Evolutionary conservation across 2,329 filamentous ascomycete genomes (phyloP).

Genomic region (Hymenoscyphus infarciens): DNA sequence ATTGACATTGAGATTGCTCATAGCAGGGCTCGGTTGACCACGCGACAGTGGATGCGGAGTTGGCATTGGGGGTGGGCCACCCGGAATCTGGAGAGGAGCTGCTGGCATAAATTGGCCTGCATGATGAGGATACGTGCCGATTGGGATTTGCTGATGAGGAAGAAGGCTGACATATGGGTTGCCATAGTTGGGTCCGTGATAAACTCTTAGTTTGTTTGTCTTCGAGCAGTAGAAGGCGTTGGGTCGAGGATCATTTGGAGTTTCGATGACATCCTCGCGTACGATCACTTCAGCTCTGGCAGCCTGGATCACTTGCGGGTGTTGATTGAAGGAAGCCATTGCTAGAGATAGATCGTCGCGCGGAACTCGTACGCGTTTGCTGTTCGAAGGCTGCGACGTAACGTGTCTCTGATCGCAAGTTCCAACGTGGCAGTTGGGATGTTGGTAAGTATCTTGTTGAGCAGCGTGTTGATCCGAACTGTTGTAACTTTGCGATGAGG

Average conservation of each 20-base stretch:
- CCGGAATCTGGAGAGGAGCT: conserved; percentile 35
- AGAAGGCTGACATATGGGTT: conserved; percentile 48
- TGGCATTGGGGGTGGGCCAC: conserved; percentile 12
- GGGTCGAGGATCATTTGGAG: conserved; percentile 49
- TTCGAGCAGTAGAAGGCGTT: conserved; percentile 57
- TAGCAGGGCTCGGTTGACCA: conserved; percentile 3
- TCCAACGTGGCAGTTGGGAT: neutral
- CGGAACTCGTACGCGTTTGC: neutral
- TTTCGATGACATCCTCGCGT: conserved; percentile 54
- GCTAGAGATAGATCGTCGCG: neutral
- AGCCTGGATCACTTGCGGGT: conserved; percentile 44
- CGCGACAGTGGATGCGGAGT: conserved; percentile 6
- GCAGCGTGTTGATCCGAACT: no score
- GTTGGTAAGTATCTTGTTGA: neutral
- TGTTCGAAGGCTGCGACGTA: neutral
- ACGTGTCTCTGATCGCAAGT: neutral
- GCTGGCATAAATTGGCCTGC: conserved; percentile 26
- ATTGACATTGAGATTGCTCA: neutral
- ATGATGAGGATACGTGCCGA: conserved; percentile 36
- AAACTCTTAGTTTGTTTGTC: conserved; percentile 52
- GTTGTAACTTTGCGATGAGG: no score
- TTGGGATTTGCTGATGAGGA: conserved; percentile 39
- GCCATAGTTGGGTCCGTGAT: conserved; percentile 54
- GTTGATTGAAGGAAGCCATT: neutral
- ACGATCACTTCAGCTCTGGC: conserved; percentile 48